These are phyloP conservation scores for Telfairia occidentalis DNA, from an alignment of 331 rosid species.

Conservation along the genomic window DNA sequence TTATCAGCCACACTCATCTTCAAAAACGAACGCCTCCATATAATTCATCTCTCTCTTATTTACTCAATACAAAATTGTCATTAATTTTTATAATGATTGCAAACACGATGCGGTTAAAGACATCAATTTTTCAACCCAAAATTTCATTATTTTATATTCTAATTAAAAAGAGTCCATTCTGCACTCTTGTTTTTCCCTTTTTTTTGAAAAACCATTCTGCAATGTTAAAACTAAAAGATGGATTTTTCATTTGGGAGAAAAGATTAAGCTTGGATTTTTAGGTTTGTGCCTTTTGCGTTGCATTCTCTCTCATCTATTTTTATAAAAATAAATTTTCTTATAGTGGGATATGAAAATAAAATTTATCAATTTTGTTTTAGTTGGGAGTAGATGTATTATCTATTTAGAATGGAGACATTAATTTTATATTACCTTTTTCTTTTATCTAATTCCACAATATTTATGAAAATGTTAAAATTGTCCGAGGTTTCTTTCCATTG, in stretches of 20 bases:
- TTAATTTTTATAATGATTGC: not conserved
- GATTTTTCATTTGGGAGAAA: not conserved
- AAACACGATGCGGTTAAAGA: too few species aligned
- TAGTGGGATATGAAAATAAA: not conserved
- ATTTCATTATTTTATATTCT: not conserved
- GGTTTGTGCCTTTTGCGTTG: not conserved
- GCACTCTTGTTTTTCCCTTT: too few species aligned
- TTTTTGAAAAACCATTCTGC: too few species aligned
- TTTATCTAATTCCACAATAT: not conserved
- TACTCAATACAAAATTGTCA: not conserved
- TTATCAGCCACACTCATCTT: not conserved
- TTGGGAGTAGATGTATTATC: too few species aligned
- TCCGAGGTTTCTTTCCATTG: too few species aligned
- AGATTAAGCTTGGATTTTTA: not conserved
- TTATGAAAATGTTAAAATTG: too few species aligned
- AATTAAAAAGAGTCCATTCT: too few species aligned
- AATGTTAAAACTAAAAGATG: too few species aligned
- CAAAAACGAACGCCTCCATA: not conserved
- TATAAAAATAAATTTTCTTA: too few species aligned
- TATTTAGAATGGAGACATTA: not conserved
- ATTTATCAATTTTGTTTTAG: too few species aligned
- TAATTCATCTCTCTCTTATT: not conserved
- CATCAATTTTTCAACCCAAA: too few species aligned
- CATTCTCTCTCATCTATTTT: not conserved
- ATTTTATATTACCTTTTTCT: not conserved